A percentile compares a stretch with the other conserved stretches of the same genome.
Evolutionary conservation across 441 rosid species (phyloP).

Genomic region (Eruca vesicaria): DNA sequence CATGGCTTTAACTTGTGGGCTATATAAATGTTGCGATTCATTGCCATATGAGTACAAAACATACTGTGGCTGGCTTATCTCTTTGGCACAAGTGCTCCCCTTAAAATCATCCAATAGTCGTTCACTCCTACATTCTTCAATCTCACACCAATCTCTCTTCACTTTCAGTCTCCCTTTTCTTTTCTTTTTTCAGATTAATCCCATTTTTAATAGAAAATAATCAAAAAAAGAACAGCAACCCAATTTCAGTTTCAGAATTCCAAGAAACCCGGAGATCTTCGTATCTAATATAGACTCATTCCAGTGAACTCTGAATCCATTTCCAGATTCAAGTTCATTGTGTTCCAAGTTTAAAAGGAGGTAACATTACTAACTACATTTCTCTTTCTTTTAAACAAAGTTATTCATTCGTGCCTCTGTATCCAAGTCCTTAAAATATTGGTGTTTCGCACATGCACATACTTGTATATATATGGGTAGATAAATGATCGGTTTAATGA

Average conservation of each 20-base stretch:
- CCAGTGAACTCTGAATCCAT: constrained; percentile 6
- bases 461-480: not conserved
- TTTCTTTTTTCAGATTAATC: not conserved
- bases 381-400: not conserved
- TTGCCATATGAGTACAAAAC: constrained; percentile 20
- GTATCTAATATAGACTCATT: constrained; percentile 9
- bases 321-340: constrained; percentile 18
- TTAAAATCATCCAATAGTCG: constrained; percentile 12
- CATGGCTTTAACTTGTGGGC: not conserved
- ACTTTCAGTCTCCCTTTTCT: not conserved
- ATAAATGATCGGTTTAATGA: not conserved
- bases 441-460: not conserved
- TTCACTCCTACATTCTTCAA: not conserved
- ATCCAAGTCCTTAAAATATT: not conserved
- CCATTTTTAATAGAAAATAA: not conserved
- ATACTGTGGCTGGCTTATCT: constrained; percentile 27
- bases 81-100: constrained; percentile 16
- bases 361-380: constrained; percentile 20
- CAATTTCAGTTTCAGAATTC: constrained; percentile 7
- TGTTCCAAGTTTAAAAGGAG: not conserved
- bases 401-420: not conserved
- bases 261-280: not conserved
- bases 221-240: not conserved
- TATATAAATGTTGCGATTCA: constrained; percentile 2
- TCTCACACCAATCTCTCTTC: not conserved